Conservation (phyloP, 164 flowering plant species). For the Umbellularia californica region DNA sequence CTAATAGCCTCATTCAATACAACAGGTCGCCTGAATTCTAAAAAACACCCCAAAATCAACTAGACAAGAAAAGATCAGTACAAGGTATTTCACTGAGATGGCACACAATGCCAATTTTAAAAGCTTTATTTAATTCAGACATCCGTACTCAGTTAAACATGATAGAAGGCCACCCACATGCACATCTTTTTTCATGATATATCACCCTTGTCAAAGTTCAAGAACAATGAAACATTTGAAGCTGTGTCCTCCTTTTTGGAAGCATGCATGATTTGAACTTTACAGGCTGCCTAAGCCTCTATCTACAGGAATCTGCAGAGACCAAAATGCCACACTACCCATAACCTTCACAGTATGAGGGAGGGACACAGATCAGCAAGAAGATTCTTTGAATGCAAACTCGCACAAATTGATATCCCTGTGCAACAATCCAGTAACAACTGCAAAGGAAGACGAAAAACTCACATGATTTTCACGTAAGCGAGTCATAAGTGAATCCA, state of each 20-base stretch:
- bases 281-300: background rate
- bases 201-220: no score
- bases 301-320: background rate
- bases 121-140: no score
- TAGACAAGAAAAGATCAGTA: no score
- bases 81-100: no score
- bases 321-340: background rate
- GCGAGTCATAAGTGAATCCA: constrained; percentile 83
- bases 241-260: background rate
- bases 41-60: no score
- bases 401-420: background rate
- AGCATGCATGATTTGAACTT: background rate
- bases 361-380: background rate
- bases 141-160: background rate
- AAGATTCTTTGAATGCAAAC: background rate
- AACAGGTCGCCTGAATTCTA: no score
- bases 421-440: background rate
- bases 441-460: background rate
- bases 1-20: no score
- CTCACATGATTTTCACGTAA: constrained; percentile 76
- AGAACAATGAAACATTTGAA: background rate
- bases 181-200: background rate
- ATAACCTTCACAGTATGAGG: background rate
- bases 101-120: background rate
- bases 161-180: background rate